A percentile compares a stretch with the other conserved stretches of the same genome.
phyloP scores from a whole-genome alignment of 768 basidiomycete genomes.

The Lentinula aciculospora region DNA sequence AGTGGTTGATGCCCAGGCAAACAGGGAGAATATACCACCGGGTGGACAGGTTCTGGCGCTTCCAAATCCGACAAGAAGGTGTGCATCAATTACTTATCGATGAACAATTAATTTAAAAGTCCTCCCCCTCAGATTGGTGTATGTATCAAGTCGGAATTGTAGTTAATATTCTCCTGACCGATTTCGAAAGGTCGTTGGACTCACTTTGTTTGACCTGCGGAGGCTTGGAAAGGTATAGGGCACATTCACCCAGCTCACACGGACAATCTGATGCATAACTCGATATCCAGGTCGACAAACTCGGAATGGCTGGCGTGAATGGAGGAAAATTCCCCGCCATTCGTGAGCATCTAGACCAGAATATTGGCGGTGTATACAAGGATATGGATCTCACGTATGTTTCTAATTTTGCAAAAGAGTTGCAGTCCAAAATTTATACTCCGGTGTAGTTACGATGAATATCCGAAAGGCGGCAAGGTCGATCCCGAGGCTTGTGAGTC shows the following conservation, averaged over 20 bases:
- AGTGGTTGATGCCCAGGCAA: slow-evolving; percentile 3
- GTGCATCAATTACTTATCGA: slow-evolving; percentile 11
- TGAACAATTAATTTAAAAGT: not conserved
- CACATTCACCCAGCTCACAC: not conserved
- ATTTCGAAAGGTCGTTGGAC: slow-evolving; percentile 66
- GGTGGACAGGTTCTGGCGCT: slow-evolving; percentile 89
- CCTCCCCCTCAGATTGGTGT: slow-evolving; percentile 61
- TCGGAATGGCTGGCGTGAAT: slow-evolving; percentile 87
- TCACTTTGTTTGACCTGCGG: slow-evolving; percentile 87
- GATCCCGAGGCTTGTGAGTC: slow-evolving; percentile 80
- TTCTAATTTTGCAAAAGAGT: not conserved
- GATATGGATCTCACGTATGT: slow-evolving; percentile 80
- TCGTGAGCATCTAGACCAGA: slow-evolving; percentile 70
- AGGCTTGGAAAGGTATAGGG: slow-evolving; percentile 63
- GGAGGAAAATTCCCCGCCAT: slow-evolving; percentile 87
- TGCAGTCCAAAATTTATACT: not conserved
- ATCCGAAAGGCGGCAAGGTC: slow-evolving; percentile 61
- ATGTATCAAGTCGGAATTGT: slow-evolving; percentile 19
- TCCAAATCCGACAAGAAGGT: slow-evolving; percentile 96
- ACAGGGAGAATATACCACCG: slow-evolving; percentile 88
- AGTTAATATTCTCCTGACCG: slow-evolving; percentile 11
- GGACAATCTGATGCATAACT: not conserved
- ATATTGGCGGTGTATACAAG: slow-evolving; percentile 80
- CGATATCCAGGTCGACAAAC: slow-evolving; percentile 49
- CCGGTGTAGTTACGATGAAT: slow-evolving; percentile 63